Evolutionary conservation across 31 red algal species (phyloP).

Genomic region (Porphyra umbilicalis): DNA sequence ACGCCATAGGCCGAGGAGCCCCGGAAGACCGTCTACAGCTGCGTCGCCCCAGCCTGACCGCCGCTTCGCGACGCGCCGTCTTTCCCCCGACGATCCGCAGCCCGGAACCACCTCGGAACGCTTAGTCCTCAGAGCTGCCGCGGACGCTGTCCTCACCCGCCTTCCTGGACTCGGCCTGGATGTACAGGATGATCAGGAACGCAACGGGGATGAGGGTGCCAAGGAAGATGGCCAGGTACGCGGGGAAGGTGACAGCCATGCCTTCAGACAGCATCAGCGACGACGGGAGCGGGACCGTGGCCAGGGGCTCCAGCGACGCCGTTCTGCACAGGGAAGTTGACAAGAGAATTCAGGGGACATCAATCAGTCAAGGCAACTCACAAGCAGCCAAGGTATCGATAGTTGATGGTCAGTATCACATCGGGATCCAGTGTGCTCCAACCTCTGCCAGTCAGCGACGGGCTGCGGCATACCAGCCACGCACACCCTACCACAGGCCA

Average conservation of each 20-base stretch:
- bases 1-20: no score
- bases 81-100: no score
- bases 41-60: no score
- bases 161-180: conserved; percentile 88
- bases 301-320: not conserved
- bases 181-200: conserved; percentile 96
- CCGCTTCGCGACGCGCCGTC: no score
- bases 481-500: no score
- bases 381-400: not conserved
- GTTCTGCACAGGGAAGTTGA: no score
- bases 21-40: no score
- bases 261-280: conserved; percentile 37
- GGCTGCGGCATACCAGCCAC: no score
- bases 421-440: no score
- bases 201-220: conserved; percentile 92
- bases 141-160: conserved; percentile 45
- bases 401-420: not conserved
- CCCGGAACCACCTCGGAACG: no score
- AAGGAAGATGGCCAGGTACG: conserved; percentile 93
- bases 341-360: no score
- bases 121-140: not conserved
- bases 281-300: not conserved
- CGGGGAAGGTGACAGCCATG: conserved; percentile 91
- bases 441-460: no score
- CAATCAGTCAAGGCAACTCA: not conserved